Conservation (phyloP, 345 rosid genomes). For the Salix brachista region DNA sequence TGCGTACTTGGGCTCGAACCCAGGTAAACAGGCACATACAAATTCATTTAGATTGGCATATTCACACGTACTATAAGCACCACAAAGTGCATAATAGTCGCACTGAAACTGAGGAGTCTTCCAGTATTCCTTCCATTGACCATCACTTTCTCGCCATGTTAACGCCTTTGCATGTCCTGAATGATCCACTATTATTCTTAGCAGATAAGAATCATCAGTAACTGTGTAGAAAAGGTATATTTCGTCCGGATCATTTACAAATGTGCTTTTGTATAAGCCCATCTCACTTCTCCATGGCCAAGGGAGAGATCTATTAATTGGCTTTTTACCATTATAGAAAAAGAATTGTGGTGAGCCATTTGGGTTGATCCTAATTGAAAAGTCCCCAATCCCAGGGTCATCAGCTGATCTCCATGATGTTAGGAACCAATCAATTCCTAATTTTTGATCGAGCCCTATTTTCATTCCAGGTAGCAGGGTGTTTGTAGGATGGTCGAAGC, state of each 20-base stretch:
- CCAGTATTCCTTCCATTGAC: neutral
- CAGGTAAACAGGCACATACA: constrained; percentile 18
- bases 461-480: too few relatives aligned
- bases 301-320: rapidly evolving
- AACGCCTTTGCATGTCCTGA: neutral
- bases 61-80: constrained; percentile 2
- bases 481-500: too few relatives aligned
- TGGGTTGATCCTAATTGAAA: neutral
- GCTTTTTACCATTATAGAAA: neutral
- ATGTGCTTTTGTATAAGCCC: neutral
- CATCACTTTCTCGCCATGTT: constrained; percentile 3
- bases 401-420: too few relatives aligned
- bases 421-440: too few relatives aligned
- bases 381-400: too few relatives aligned
- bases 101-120: neutral
- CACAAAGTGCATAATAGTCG: constrained; percentile 11
- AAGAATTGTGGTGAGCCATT: neutral
- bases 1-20: constrained; percentile 5
- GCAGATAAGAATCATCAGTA: neutral
- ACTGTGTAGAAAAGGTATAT: neutral
- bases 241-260: neutral
- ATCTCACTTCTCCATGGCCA: neutral
- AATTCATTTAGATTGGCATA: neutral
- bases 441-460: too few relatives aligned
- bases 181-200: neutral